phyloP scores from a whole-genome alignment of 139 green algal species.

The Chlamydomonas applanata region DNA sequence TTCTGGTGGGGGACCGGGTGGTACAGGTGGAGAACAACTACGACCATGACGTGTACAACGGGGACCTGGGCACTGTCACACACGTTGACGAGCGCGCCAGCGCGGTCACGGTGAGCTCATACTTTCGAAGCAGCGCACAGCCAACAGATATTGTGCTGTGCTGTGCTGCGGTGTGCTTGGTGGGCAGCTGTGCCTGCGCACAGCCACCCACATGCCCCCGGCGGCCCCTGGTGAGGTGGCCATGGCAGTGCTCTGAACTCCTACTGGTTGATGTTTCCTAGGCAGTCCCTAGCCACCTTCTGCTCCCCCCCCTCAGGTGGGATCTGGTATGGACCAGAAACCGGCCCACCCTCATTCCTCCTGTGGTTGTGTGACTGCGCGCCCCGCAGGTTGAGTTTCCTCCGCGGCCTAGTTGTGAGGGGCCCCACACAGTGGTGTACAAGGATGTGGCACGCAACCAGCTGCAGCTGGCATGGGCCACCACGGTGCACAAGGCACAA shows the following conservation, averaged over 20 bases:
- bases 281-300: too few species aligned
- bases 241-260: too few species aligned
- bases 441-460: constrained; percentile 19
- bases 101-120: constrained; percentile 31
- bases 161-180: too few species aligned
- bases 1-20: constrained; percentile 65
- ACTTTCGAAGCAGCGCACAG: too few species aligned
- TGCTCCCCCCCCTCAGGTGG: too few species aligned
- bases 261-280: too few species aligned
- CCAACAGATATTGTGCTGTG: too few species aligned
- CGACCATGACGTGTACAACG: constrained; percentile 80
- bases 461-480: constrained; percentile 72
- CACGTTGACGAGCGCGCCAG: constrained; percentile 21
- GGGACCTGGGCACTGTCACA: constrained; percentile 66
- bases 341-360: too few species aligned
- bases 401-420: not conserved
- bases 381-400: constrained; percentile 1
- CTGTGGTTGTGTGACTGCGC: not conserved
- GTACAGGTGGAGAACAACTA: constrained; percentile 79
- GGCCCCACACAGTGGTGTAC: constrained; percentile 11
- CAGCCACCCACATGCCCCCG: too few species aligned
- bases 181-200: too few species aligned
- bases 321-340: too few species aligned
- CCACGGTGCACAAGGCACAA: constrained; percentile 89
- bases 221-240: too few species aligned